Percentiles rank a stretch among this genome's conserved stretches.
These are phyloP conservation scores for Ormosia emarginata DNA, from an alignment of 306 rosid genomes.

Conservation along the genomic window DNA sequence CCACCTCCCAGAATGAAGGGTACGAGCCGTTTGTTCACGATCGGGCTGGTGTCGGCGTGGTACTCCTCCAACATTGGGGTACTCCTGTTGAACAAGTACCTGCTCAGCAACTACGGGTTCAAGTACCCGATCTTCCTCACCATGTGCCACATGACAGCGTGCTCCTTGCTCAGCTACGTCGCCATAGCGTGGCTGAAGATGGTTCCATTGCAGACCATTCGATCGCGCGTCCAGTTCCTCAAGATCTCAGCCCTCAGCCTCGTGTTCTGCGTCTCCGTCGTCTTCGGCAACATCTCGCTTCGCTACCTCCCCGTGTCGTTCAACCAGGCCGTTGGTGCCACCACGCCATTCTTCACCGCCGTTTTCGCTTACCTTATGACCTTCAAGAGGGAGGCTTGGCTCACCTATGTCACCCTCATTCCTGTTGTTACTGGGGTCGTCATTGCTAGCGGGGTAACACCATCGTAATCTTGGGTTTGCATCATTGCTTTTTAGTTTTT, in stretches of 20 bases:
- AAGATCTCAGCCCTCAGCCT: conserved; percentile 88
- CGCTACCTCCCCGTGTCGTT: conserved; percentile 89
- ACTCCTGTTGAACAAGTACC: conserved; percentile 80
- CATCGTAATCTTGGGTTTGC: too few relatives aligned
- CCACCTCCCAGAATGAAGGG: conserved; percentile 47
- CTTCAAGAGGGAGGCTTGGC: conserved; percentile 90
- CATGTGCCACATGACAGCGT: conserved; percentile 99
- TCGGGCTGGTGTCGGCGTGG: conserved; percentile 79
- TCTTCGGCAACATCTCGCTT: conserved; percentile 88
- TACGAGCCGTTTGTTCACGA: conserved; percentile 73
- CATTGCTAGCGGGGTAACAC: conserved; percentile 92
- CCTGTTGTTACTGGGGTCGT: conserved; percentile 96
- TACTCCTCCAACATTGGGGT: conserved; percentile 98
- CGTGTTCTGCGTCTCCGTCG: conserved; percentile 87
- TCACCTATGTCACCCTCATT: conserved; percentile 80
- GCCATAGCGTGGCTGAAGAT: conserved; percentile 96
- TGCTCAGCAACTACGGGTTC: conserved; percentile 93
- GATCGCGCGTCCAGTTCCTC: conserved; percentile 82
- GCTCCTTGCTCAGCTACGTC: conserved; percentile 83
- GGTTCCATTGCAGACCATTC: conserved; percentile 92
- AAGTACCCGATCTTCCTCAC: conserved; percentile 98
- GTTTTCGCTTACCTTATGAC: conserved; percentile 91
- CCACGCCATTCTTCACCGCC: conserved; percentile 97
- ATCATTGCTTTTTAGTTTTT: too few relatives aligned
- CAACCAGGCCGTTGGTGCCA: conserved; percentile 95